Evolutionary conservation across 2,329 filamentous ascomycete species (phyloP).

Genomic region (Colletotrichum sansevieriae): DNA sequence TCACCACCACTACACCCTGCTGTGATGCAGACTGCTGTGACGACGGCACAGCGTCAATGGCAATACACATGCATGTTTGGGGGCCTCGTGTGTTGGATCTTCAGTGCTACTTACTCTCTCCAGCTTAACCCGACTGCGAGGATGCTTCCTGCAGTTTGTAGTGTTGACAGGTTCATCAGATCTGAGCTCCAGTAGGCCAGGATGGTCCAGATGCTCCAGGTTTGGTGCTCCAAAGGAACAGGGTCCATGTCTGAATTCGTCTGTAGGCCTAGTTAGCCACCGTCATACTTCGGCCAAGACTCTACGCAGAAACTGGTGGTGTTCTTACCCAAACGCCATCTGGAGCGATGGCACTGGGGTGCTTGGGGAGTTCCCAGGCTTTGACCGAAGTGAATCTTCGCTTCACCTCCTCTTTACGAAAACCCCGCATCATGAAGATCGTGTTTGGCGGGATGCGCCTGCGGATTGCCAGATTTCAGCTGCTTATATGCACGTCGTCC

Average conservation of each 20-base stretch:
- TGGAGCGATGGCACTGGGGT: slow-evolving; percentile 60
- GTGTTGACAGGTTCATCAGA: slow-evolving; percentile 51
- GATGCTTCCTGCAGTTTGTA: slow-evolving; percentile 52
- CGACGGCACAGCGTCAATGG: too few relatives aligned
- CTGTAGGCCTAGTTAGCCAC: not conserved
- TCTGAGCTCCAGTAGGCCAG: slow-evolving; percentile 54
- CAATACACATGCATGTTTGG: too few relatives aligned
- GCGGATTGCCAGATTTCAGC: not conserved
- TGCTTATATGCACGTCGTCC: slow-evolving; percentile 2
- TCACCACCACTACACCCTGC: not conserved
- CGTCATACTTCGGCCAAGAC: too few relatives aligned
- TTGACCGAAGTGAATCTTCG: slow-evolving; percentile 55
- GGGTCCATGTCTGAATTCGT: slow-evolving; percentile 40
- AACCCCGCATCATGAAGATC: slow-evolving; percentile 43
- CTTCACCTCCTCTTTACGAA: slow-evolving; percentile 47
- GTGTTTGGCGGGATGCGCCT: not conserved
- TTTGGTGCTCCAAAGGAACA: slow-evolving; percentile 43
- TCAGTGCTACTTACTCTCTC: slow-evolving; percentile 36
- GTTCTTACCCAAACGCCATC: slow-evolving; percentile 55
- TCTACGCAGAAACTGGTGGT: not conserved
- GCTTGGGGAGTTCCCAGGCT: slow-evolving; percentile 62
- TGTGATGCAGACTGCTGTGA: not conserved
- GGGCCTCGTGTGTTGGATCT: too few relatives aligned
- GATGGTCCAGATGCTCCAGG: slow-evolving; percentile 53
- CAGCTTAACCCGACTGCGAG: slow-evolving; percentile 52